These are phyloP conservation scores for Ceratobasidium sp. DNA, from an alignment of 1,284 basidiomycete genomes.

Conservation along the genomic window DNA sequence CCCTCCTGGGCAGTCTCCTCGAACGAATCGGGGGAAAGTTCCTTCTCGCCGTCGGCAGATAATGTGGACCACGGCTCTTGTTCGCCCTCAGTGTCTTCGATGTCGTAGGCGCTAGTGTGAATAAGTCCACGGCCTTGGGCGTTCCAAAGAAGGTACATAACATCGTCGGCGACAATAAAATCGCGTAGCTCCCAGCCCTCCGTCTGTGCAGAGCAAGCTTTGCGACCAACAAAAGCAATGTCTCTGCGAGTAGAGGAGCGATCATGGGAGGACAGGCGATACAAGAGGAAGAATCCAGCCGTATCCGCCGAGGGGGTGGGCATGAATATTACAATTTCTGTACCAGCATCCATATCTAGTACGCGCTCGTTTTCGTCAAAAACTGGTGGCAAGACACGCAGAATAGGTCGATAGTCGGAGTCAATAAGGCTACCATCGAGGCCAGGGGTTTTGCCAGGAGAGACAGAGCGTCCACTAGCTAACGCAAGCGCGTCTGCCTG, in stretches of 20 bases:
- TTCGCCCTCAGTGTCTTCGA: conserved; percentile 54
- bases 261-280: conserved; percentile 36
- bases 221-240: conserved; percentile 66
- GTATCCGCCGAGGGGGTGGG: conserved; percentile 73
- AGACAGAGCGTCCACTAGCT: conserved; percentile 23
- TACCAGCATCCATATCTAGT: conserved; percentile 45
- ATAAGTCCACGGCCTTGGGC: conserved; percentile 79
- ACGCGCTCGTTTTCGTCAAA: conserved; percentile 49
- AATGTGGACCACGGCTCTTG: conserved; percentile 62
- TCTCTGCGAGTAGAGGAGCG: conserved; percentile 34
- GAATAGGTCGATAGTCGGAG: conserved; percentile 69
- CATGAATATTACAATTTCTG: conserved; percentile 70
- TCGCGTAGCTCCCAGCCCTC: conserved; percentile 80
- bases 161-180: conserved; percentile 69
- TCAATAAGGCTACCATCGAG: conserved; percentile 64
- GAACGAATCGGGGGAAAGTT: conserved; percentile 85
- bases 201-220: conserved; percentile 71
- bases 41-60: conserved; percentile 32
- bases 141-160: conserved; percentile 79
- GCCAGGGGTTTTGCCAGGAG: conserved; percentile 52
- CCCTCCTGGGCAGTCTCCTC: conserved; percentile 60
- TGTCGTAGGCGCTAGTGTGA: conserved; percentile 74
- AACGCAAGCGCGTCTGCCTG: conserved; percentile 47
- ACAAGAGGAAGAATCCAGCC: conserved; percentile 69
- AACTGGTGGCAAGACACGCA: conserved; percentile 67